phyloP scores from a whole-genome alignment of 2,329 filamentous ascomycete species.

The Aspergillus floridensis region DNA sequence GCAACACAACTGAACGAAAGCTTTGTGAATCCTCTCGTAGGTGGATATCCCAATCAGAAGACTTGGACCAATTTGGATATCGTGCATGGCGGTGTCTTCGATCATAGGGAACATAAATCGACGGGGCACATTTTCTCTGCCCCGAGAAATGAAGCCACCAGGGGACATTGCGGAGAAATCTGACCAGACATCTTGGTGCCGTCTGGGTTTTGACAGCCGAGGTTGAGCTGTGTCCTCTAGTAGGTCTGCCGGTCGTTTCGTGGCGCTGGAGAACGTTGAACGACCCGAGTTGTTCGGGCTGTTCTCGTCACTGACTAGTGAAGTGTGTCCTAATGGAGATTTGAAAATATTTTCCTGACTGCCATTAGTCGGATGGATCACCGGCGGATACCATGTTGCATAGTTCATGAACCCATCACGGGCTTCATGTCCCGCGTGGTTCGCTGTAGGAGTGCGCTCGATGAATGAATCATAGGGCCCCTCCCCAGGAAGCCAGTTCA shows the following conservation, averaged over 20 bases:
- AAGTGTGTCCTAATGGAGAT: constrained; percentile 20
- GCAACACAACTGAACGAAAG: constrained; percentile 34
- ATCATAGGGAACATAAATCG: constrained; percentile 26
- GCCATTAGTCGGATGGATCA: constrained; percentile 16
- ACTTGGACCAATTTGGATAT: constrained; percentile 9
- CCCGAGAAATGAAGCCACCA: constrained; percentile 12
- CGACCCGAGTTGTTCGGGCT: constrained; percentile 25
- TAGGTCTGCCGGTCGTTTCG: constrained; percentile 27
- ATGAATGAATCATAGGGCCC: constrained; percentile 25
- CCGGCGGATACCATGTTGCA: constrained; percentile 29
- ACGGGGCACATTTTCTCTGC: constrained; percentile 9
- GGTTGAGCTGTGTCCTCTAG: constrained; percentile 28
- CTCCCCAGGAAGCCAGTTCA: constrained; percentile 36
- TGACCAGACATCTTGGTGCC: constrained; percentile 19
- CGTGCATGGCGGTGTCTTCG: constrained; percentile 19
- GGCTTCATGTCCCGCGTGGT: constrained; percentile 16
- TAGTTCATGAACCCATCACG: constrained; percentile 20
- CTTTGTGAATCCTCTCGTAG: constrained; percentile 29
- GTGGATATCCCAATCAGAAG: constrained; percentile 23
- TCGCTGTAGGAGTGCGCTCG: constrained; percentile 13
- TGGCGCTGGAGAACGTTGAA: constrained; percentile 18
- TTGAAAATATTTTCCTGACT: constrained; percentile 19
- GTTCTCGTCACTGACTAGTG: constrained; percentile 17
- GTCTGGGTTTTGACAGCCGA: constrained; percentile 27
- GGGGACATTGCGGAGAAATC: constrained; percentile 12